A percentile compares a stretch with the other conserved stretches of the same genome.
Conservation (phyloP, 2,329 filamentous ascomycete genomes). For the Paecilomyces sp. region DNA sequence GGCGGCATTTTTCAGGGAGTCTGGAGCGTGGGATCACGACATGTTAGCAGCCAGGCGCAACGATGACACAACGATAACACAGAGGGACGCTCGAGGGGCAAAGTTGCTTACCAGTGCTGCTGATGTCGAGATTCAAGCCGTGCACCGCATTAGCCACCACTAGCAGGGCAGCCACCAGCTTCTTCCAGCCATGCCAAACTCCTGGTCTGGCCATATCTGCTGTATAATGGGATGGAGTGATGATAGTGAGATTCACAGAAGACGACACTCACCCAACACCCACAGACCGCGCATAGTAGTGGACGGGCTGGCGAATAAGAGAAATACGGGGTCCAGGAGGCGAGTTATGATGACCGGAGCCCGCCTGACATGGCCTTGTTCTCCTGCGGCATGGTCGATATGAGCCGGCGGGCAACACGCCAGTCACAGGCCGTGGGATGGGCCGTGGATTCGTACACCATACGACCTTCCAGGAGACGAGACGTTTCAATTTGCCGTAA, state of each 20-base stretch:
- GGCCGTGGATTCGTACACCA: not conserved
- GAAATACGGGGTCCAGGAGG: not conserved
- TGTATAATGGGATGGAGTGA: not conserved
- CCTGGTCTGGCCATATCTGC: not conserved
- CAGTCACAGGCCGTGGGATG: not conserved
- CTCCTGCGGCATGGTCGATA: not conserved
- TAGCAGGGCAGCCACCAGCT: not conserved
- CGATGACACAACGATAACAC: not conserved
- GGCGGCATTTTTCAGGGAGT: conserved; percentile 27
- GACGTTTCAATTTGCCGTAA: not conserved
- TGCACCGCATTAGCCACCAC: not conserved
- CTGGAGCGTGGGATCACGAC: not conserved
- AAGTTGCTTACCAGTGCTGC: not conserved
- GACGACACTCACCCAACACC: not conserved
- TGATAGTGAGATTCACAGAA: not conserved
- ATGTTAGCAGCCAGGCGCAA: not conserved
- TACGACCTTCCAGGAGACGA: not conserved
- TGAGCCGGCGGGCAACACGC: not conserved
- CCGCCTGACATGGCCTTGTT: not conserved
- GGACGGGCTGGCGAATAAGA: not conserved
- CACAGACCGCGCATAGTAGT: not conserved
- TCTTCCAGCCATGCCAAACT: not conserved
- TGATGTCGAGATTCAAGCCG: not conserved
- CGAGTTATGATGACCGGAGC: not conserved
- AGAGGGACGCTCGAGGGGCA: not conserved